A percentile compares a stretch with the other conserved stretches of the same genome.
These are phyloP conservation scores for Fusarium pilosicola DNA, from an alignment of 2,329 filamentous ascomycete genomes.

Conservation along the genomic window DNA sequence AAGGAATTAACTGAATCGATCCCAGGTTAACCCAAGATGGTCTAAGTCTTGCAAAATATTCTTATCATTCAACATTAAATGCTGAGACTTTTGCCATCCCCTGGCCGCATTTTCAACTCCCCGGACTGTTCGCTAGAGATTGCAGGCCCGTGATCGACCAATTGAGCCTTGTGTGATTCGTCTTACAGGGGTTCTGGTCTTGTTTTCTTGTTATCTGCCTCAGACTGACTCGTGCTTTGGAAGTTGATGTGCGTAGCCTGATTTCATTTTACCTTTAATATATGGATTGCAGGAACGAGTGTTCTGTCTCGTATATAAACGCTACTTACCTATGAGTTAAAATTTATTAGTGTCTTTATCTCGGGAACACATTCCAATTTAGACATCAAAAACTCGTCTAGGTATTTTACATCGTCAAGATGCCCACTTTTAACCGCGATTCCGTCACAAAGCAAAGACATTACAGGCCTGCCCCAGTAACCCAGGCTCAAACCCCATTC, in stretches of 20 bases:
- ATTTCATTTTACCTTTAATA: background rate
- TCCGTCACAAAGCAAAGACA: constrained; percentile 5
- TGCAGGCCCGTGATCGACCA: background rate
- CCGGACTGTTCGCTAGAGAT: background rate
- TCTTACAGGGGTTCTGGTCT: background rate
- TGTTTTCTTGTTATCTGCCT: background rate
- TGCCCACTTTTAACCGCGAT: constrained; percentile 21
- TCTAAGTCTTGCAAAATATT: background rate
- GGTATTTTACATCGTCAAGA: background rate
- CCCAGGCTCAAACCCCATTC: background rate
- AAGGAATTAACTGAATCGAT: background rate
- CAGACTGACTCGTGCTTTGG: background rate
- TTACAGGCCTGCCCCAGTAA: constrained; percentile 12
- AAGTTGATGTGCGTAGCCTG: background rate
- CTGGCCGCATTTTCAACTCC: background rate
- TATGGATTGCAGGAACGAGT: background rate
- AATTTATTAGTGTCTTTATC: background rate
- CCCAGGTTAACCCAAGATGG: background rate
- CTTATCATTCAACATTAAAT: background rate
- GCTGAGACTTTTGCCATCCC: background rate
- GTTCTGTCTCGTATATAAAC: background rate
- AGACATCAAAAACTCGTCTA: background rate
- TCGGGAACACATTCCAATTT: constrained; percentile 16
- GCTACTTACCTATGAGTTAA: background rate
- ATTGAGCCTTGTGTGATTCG: background rate